Percentiles rank a stretch among this genome's conserved stretches.
These are phyloP conservation scores for Leishmania mexicana DNA, from an alignment of 208 protist genomes.

Conservation along the genomic window DNA sequence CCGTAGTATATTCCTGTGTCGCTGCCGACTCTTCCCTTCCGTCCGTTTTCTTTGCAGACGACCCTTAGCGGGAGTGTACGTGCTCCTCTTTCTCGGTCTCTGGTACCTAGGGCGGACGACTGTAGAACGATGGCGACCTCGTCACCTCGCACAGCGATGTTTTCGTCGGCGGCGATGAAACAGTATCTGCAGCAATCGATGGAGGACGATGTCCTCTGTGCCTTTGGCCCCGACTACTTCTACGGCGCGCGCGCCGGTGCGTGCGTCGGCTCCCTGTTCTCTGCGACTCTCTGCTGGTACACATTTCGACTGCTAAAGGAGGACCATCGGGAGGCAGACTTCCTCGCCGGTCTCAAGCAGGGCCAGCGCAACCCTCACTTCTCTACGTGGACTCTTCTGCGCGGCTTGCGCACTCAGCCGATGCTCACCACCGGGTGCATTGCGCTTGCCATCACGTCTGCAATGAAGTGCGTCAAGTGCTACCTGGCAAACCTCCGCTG, in stretches of 20 bases:
- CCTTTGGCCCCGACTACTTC: constrained; percentile 83
- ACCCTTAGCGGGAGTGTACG: not conserved
- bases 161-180: not conserved
- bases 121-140: not conserved
- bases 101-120: not conserved
- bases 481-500: constrained; percentile 68
- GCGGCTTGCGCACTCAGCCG: constrained; percentile 71
- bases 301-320: constrained; percentile 48
- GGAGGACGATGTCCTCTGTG: constrained; percentile 75
- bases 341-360: constrained; percentile 34
- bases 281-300: constrained; percentile 34
- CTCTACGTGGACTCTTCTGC: constrained; percentile 49
- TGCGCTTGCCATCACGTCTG: constrained; percentile 52
- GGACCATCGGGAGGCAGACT: constrained; percentile 58
- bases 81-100: not conserved
- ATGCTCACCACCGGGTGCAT: constrained; percentile 78
- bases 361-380: constrained; percentile 44
- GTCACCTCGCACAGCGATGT: not conserved
- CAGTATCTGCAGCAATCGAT: constrained; percentile 44
- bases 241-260: constrained; percentile 65
- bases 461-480: constrained; percentile 75
- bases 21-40: not conserved
- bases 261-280: constrained; percentile 43
- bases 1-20: not conserved
- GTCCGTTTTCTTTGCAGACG: not conserved